Evolutionary conservation across 83 land plant genomes (phyloP).

Genomic region (Diphasiastrum complanatum): DNA sequence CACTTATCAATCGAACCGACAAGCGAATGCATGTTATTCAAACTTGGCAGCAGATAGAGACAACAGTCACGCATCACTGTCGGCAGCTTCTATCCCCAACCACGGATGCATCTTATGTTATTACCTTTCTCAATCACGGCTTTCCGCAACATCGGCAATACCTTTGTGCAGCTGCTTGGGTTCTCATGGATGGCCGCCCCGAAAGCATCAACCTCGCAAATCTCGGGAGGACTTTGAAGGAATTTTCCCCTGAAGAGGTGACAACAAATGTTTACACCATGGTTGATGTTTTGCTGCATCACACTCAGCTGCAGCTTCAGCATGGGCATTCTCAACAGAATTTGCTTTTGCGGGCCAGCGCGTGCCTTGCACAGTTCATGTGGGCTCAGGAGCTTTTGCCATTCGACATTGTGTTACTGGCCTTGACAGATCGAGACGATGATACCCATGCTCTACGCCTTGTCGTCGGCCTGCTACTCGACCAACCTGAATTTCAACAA

Average conservation of each 20-base stretch:
- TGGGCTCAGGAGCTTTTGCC: constrained; percentile 94
- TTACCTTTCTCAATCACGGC: constrained; percentile 62
- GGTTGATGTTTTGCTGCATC: constrained; percentile 95
- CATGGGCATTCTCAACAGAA: constrained; percentile 87
- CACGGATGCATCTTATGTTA: constrained; percentile 61
- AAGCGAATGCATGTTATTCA: constrained; percentile 66
- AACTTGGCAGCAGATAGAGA: constrained; percentile 98
- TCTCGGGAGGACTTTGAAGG: constrained; percentile 82
- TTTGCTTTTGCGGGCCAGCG: constrained; percentile 56
- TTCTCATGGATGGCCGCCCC: constrained; percentile 79
- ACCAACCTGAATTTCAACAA: constrained; percentile 17
- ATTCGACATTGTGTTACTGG: constrained; percentile 82
- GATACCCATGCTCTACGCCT: constrained; percentile 83
- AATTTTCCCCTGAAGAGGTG: constrained; percentile 96
- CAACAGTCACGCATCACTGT: constrained; percentile 81
- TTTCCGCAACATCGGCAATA: constrained; percentile 89
- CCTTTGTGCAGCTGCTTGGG: constrained; percentile 98
- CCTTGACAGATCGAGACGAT: constrained; percentile 94
- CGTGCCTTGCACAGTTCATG: constrained; percentile 62
- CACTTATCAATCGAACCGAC: constrained; percentile 54
- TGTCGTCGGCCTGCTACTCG: constrained; percentile 37
- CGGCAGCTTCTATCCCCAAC: constrained; percentile 68
- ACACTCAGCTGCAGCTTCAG: constrained; percentile 72
- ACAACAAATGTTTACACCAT: constrained; percentile 87
- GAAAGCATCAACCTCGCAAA: constrained; percentile 74